Evolutionary conservation across 148 eudicot species (phyloP), one percentile per base, ranked within the genome.

Genomic region (Fagopyrum homotropicum): DNA sequence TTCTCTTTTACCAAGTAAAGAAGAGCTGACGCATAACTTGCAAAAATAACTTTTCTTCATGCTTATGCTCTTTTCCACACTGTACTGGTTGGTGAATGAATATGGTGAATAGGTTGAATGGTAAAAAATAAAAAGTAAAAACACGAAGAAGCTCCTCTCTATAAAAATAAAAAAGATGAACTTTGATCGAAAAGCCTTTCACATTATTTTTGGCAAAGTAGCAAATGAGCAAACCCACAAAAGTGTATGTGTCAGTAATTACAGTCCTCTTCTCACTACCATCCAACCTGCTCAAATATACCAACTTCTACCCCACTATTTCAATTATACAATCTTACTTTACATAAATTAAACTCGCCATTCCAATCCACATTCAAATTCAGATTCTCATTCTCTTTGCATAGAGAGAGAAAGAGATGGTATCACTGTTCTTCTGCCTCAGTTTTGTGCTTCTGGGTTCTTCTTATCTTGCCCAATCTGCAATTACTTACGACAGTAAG

Each of bases 401-500:
- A 48, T 74, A 46, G 76, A 76, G 56, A 83, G 80, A 85, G 84
- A 76, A 77, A 83, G 88, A 55, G 51, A 57, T 80, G 45, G 54
- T 81, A 19, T n/a, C 47, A 35, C 17, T 79, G 26, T 75, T 85
- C 2, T 64, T 81, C 9, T 79, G 64, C 79, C 44, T 88, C 30
- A 80, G 73, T 66, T 44, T 84, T 59, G 26, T 89, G 66, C 40
- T 91, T 75, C 49, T 89, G 82, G 82, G 86, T 69, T 78, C 17
- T 15, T 35, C 80, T 75, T 70, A 90, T 69, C 54, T 82, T 70
- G 78, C 81, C 71, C 79, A 87, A 52, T 84, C 86, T 70, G 80
- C 69, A 69, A 85, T 95, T 4, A 86, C 86, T 56, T 95, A 92
- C 80, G 98, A 92, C 76, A 82, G 75, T 75, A 90, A 87, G 81